Evolutionary conservation across 164 flowering plant genomes (phyloP).

Genomic region (Santalum album): DNA sequence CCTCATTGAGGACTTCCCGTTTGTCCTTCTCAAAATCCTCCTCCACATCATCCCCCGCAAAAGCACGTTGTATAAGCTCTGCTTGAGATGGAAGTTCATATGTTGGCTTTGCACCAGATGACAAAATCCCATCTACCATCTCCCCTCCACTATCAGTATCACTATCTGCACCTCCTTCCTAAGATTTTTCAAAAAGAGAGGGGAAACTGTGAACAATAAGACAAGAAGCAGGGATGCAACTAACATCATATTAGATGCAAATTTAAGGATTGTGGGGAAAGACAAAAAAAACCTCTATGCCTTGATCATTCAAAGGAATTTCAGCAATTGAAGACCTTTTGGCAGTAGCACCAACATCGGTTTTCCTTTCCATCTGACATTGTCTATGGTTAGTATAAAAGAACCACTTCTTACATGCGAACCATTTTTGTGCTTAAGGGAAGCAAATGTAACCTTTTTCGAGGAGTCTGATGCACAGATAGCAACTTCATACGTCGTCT

Average conservation of each 20-base stretch:
- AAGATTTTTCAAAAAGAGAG: constrained; percentile 2
- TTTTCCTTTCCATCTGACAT: constrained; percentile 31
- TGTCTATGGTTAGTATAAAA: not conserved
- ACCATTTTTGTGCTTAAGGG: not conserved
- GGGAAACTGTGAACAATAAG: constrained; percentile 1
- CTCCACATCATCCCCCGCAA: constrained; percentile 96
- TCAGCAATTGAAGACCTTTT: constrained; percentile 14
- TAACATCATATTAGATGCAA: constrained; percentile 1
- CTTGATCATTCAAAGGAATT: constrained; percentile 17
- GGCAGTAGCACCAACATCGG: constrained; percentile 10
- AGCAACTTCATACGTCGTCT: constrained; percentile 69
- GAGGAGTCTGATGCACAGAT: constrained; percentile 55
- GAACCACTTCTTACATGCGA: too few species aligned
- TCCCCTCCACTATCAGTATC: constrained; percentile 65
- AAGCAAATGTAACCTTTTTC: constrained; percentile 42
- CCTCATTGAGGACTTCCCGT: constrained; percentile 58
- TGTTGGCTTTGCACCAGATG: constrained; percentile 37
- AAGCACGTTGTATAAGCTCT: constrained; percentile 73
- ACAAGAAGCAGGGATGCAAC: not conserved
- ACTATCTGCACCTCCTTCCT: constrained; percentile 39
- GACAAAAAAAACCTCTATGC: constrained; percentile 27
- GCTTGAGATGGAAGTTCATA: constrained; percentile 84
- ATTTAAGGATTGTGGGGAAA: not conserved
- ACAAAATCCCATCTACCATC: constrained; percentile 79
- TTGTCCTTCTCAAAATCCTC: constrained; percentile 78